A percentile compares a stretch with the other conserved stretches of the same genome.
Conservation (phyloP, 2,329 filamentous ascomycete genomes). For the Penicillium brasilianum region DNA sequence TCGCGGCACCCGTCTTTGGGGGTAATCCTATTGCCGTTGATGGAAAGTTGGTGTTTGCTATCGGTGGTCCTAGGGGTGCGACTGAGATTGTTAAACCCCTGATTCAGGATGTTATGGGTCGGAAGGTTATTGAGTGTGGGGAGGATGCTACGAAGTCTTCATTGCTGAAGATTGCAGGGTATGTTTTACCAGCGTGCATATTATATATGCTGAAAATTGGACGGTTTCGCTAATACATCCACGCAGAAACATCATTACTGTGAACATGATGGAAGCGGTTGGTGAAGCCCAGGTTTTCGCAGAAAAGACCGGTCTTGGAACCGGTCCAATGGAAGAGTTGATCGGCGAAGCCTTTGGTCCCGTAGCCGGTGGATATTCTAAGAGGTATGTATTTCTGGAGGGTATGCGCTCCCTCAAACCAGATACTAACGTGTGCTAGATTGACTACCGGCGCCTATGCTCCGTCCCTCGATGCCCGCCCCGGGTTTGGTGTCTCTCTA, state of each 20-base stretch:
- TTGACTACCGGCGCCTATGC: conserved; percentile 51
- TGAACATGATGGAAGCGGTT: conserved; percentile 53
- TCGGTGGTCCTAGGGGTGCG: conserved; percentile 45
- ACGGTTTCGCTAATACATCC: not conserved
- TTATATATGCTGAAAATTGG: not conserved
- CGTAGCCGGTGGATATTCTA: conserved; percentile 50
- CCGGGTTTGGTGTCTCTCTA: conserved; percentile 45
- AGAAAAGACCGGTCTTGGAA: conserved; percentile 52
- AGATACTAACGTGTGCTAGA: conserved; percentile 25
- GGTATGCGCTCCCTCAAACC: not conserved
- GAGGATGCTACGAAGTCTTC: conserved; percentile 50
- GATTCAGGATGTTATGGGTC: conserved; percentile 52
- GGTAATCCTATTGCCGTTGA: conserved; percentile 51
- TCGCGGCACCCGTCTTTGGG: conserved; percentile 52
- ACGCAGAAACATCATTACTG: conserved; percentile 49
- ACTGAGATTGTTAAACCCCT: conserved; percentile 45
- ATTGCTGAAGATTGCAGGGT: conserved; percentile 53
- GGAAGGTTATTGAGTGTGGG: conserved; percentile 51
- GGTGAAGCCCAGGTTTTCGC: conserved; percentile 54
- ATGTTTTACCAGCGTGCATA: conserved; percentile 17
- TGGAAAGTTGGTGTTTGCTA: conserved; percentile 53
- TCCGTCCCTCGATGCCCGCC: conserved; percentile 42
- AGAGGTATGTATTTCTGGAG: conserved; percentile 34
- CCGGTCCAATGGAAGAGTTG: conserved; percentile 48
- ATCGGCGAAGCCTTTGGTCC: conserved; percentile 52